A percentile compares a stretch with the other conserved stretches of the same genome.
These are phyloP conservation scores for Echeveria elegans DNA, from an alignment of 164 flowering plant species.

Conservation along the genomic window DNA sequence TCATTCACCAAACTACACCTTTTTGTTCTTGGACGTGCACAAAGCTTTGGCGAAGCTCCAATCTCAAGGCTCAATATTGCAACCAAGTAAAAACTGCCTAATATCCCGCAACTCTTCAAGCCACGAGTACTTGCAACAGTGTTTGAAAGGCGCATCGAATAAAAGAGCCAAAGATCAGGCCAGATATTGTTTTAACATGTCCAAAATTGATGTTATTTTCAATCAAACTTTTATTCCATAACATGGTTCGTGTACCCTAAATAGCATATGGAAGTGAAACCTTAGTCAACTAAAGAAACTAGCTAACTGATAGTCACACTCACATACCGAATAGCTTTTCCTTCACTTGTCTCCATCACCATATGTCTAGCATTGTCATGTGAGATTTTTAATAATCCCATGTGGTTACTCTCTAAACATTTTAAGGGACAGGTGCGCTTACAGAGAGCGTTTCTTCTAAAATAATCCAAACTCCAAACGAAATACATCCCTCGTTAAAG, in stretches of 20 bases:
- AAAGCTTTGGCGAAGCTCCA: neutral
- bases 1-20: neutral
- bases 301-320: neutral
- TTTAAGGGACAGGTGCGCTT: neutral
- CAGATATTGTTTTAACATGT: neutral
- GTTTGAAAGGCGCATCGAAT: neutral
- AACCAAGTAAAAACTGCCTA: neutral
- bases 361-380: neutral
- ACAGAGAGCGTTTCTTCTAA: neutral
- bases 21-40: neutral
- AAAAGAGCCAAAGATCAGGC: too few relatives aligned
- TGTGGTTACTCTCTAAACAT: neutral
- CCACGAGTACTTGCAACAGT: neutral
- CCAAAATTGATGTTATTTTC: neutral
- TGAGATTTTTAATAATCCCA: neutral
- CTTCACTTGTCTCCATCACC: neutral
- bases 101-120: neutral
- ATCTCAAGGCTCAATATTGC: neutral
- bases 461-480: neutral
- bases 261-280: neutral
- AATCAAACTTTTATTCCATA: neutral
- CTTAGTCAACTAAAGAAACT: neutral
- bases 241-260: neutral
- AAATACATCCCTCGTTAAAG: too few relatives aligned
- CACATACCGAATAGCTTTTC: conserved; percentile 3